Evolutionary conservation across 129 eudicot genomes (phyloP).

Genomic region (Chrysanthemum lavandulifolium): DNA sequence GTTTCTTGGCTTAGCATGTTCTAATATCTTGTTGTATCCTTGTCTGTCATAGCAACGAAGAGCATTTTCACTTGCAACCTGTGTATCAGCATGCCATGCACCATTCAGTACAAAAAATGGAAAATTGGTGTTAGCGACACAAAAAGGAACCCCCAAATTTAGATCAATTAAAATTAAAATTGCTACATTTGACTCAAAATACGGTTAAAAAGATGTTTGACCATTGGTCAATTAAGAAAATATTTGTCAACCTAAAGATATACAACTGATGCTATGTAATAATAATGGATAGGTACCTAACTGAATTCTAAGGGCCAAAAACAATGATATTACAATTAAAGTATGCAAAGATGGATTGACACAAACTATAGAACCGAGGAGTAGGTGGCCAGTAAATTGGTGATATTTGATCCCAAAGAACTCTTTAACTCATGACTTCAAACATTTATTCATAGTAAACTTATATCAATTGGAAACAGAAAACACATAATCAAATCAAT

Average conservation of each 20-base stretch:
- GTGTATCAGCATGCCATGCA: constrained; percentile 82
- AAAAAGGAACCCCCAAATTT: background rate
- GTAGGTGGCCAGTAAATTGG: background rate
- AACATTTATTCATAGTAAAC: too few species aligned
- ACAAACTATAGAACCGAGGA: background rate
- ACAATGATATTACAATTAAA: background rate
- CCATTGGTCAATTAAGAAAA: too few species aligned
- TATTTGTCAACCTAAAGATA: too few species aligned
- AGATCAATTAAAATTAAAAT: background rate
- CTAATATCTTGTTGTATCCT: constrained; percentile 74
- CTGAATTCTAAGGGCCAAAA: background rate
- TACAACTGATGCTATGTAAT: too few species aligned
- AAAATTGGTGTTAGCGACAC: background rate
- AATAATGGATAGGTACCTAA: background rate
- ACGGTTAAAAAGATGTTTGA: too few species aligned
- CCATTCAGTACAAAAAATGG: constrained; percentile 60
- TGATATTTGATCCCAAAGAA: background rate
- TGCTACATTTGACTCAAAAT: constrained; percentile 3
- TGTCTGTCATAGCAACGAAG: constrained; percentile 77
- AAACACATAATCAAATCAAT: too few species aligned
- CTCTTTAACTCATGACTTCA: too few species aligned
- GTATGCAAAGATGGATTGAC: background rate
- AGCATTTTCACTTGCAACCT: constrained; percentile 83
- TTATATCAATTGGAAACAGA: too few species aligned
- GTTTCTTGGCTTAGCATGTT: constrained; percentile 67